A percentile compares a stretch with the other conserved stretches of the same genome.
These are phyloP conservation scores for Epithemia pelagica DNA, from an alignment of 108 stramenopile genomes.

Conservation along the genomic window DNA sequence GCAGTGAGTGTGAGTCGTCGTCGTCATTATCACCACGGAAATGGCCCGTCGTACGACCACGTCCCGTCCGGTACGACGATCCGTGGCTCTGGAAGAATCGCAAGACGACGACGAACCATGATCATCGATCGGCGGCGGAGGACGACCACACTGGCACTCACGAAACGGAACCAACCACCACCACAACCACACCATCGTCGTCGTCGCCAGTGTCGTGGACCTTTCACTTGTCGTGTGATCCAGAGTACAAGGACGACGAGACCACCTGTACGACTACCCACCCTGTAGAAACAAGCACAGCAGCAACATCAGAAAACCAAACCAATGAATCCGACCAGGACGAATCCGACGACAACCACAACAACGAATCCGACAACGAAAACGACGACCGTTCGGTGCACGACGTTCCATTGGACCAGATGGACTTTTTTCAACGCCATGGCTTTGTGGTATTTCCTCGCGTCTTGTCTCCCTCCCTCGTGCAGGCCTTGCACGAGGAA, in stretches of 20 bases:
- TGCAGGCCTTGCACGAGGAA: slow-evolving; percentile 44
- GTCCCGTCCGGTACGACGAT: too few relatives aligned
- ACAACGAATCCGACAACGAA: not conserved
- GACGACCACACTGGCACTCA: too few relatives aligned
- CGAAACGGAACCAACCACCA: too few relatives aligned
- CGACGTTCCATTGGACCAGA: not conserved
- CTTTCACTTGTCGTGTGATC: not conserved
- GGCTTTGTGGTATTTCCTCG: slow-evolving; percentile 52
- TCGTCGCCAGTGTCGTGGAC: not conserved
- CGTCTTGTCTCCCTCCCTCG: slow-evolving; percentile 23
- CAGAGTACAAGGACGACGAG: not conserved
- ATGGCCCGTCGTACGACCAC: too few relatives aligned
- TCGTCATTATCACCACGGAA: too few relatives aligned
- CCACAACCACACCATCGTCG: too few relatives aligned
- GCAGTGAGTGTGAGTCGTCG: too few relatives aligned
- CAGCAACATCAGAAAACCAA: too few relatives aligned
- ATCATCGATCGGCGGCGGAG: too few relatives aligned
- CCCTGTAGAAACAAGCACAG: too few relatives aligned
- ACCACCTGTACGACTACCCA: not conserved
- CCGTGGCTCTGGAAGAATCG: too few relatives aligned
- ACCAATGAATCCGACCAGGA: not conserved
- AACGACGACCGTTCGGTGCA: not conserved
- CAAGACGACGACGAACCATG: too few relatives aligned
- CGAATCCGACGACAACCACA: not conserved
- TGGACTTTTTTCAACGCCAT: slow-evolving; percentile 40